Evolutionary conservation across 306 rosid species (phyloP), one percentile per base, ranked within the genome.

Genomic region (Lathyrus sativus): DNA sequence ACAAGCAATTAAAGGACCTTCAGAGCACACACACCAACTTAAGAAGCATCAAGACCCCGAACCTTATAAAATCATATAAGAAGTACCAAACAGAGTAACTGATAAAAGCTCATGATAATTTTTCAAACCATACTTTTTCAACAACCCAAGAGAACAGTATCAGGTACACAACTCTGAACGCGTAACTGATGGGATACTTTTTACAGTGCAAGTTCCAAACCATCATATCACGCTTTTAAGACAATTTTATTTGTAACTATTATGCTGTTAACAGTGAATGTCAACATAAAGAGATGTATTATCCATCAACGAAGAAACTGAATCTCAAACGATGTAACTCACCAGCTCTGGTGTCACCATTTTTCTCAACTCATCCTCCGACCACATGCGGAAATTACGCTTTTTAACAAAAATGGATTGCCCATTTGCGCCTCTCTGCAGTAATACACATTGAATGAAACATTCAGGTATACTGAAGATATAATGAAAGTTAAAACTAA

Each of bases 261-360:
- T 13, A 56, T 53, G 59, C 19, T 9, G 26, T 29, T 55, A 74
- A 59, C 24, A 67, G 28, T 61, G 46, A 46, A 48, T 38, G 72
- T 73, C 54, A 71, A 54, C 58, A 64, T 18, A 62, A 44, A 43
- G 45, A 62, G 13, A 68, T 31, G 19, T 28, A 62, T 66, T 59
- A 66, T 60, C 41, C 63, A 39, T 22, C 50, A 74, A 60, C 14
- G 29, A 78, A 75, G 51, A 53, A 77, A 58, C 41, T 3, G 48
- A 57, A 63, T 59, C 24, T 26, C 61, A 67, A 63, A 62, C 18
- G 74, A 68, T 29, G 60, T 42, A 64, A 83, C 97, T 86, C 71
- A 92, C 96, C 85, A 90, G 96, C 74, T 92, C 98, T 5, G 98
- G 96, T 45, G 89, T 83, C 83, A 92, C 88, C 88, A 88, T 88